Conservation (phyloP, 2,329 filamentous ascomycete species). For the Epichloe bromicola region DNA sequence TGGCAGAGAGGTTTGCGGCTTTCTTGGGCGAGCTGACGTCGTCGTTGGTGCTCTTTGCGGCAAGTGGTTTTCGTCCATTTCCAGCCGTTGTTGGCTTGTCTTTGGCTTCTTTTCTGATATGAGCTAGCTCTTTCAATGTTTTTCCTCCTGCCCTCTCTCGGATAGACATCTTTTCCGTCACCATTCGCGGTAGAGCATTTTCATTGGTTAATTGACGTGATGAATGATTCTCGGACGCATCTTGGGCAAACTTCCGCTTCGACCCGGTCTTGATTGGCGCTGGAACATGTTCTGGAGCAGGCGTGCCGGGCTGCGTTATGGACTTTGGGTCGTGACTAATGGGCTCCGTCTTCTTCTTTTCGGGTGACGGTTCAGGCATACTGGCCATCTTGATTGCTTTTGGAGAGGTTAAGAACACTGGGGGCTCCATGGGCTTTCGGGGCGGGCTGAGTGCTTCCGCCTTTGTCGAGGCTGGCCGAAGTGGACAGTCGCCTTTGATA, state of each 20-base stretch:
- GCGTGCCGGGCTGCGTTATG: not conserved
- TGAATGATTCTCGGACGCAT: constrained; percentile 33
- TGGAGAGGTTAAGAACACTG: constrained; percentile 19
- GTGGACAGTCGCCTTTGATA: constrained; percentile 38
- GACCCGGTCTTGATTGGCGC: constrained; percentile 31
- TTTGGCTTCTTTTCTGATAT: constrained; percentile 27
- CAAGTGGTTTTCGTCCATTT: constrained; percentile 33
- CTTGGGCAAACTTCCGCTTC: constrained; percentile 46
- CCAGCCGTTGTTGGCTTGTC: constrained; percentile 17
- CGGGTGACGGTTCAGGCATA: constrained; percentile 11
- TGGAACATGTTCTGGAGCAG: constrained; percentile 5
- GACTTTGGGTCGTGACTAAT: not conserved
- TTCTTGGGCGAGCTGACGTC: constrained; percentile 48
- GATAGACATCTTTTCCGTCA: constrained; percentile 16
- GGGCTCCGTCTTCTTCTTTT: constrained; percentile 13
- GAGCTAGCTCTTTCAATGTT: constrained; percentile 33
- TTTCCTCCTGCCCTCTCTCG: constrained; percentile 25
- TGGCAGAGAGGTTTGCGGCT: constrained; percentile 17
- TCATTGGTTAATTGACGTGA: constrained; percentile 15
- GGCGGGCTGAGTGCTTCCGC: constrained; percentile 10
- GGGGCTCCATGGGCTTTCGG: constrained; percentile 16
- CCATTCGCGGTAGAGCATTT: constrained; percentile 12
- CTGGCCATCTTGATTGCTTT: constrained; percentile 10
- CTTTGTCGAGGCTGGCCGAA: constrained; percentile 9
- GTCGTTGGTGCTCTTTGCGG: constrained; percentile 47